Evolutionary conservation across 495 filamentous ascomycete species (phyloP).

Genomic region (Cryomyces minteri): DNA sequence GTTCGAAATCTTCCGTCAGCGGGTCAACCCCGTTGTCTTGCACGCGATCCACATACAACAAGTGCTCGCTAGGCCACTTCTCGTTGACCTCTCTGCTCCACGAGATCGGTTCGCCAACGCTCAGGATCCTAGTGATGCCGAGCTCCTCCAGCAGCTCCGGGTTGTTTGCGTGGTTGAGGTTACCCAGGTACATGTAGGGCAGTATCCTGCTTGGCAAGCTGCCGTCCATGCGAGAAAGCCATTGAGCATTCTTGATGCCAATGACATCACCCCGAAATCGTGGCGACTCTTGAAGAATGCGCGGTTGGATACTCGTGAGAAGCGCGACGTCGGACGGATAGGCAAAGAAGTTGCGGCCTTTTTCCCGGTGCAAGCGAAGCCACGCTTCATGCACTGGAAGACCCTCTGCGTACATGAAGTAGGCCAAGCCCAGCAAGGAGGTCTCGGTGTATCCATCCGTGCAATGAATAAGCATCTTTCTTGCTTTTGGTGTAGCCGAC

Average conservation of each 20-base stretch:
- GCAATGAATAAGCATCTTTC: conserved; percentile 73
- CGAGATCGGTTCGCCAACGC: conserved; percentile 76
- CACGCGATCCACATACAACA: conserved; percentile 63
- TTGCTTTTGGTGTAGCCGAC: conserved; percentile 15
- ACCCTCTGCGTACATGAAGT: conserved; percentile 77
- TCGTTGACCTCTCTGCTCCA: conserved; percentile 47
- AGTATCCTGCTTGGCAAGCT: conserved; percentile 76
- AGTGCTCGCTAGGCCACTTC: conserved; percentile 51
- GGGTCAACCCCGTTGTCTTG: conserved; percentile 96
- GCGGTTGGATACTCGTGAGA: conserved; percentile 52
- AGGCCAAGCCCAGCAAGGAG: conserved; percentile 69
- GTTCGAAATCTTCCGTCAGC: conserved; percentile 68
- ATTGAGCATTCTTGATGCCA: conserved; percentile 32
- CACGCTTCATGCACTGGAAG: conserved; percentile 67
- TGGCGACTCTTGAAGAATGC: conserved; percentile 39
- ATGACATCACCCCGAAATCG: conserved; percentile 6
- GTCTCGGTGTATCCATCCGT: conserved; percentile 93
- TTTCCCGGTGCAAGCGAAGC: conserved; percentile 64
- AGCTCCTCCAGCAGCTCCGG: conserved; percentile 59
- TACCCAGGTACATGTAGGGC: conserved; percentile 92
- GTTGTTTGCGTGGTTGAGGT: conserved; percentile 84
- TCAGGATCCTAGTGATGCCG: conserved; percentile 75
- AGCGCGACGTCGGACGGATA: conserved; percentile 80
- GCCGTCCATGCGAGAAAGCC: conserved; percentile 74
- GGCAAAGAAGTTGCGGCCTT: conserved; percentile 85